Conservation (phyloP, 306 rosid species). For the Dryas octopetala region DNA sequence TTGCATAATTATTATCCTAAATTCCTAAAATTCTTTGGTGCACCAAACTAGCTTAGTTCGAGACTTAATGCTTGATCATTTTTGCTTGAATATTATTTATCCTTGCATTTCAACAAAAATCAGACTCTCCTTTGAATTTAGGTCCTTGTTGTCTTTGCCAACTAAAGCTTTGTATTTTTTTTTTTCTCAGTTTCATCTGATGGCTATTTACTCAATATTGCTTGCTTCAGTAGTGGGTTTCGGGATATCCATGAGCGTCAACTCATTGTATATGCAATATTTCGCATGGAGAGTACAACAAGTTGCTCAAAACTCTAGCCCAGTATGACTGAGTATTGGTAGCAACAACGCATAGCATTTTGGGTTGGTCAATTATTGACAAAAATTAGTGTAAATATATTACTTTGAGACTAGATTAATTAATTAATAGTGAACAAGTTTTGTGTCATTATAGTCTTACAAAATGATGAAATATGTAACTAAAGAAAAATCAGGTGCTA, state of each 20-base stretch:
- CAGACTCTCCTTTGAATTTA: background rate
- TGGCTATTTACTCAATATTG: constrained; percentile 64
- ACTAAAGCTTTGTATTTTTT: constrained; percentile 14
- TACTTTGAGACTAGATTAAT: background rate
- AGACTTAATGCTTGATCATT: background rate
- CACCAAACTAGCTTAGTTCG: background rate
- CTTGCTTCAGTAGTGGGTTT: constrained; percentile 77
- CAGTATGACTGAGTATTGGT: constrained; percentile 42
- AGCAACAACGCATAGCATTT: background rate
- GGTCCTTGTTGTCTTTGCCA: background rate
- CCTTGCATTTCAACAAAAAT: background rate
- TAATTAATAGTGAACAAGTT: background rate
- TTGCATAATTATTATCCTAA: background rate
- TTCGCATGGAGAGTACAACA: constrained; percentile 68
- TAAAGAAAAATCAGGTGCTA: background rate
- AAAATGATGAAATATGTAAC: background rate
- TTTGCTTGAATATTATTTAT: too few species aligned
- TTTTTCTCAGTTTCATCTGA: constrained; percentile 70
- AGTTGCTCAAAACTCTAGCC: constrained; percentile 41
- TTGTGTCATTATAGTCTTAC: background rate
- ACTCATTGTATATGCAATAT: constrained; percentile 59
- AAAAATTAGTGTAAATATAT: background rate
- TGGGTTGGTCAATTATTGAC: background rate
- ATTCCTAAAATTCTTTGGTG: background rate
- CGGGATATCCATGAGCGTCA: constrained; percentile 75